Evolutionary conservation across 257 asterid species (phyloP).

Genomic region (Verbascum thapsus): DNA sequence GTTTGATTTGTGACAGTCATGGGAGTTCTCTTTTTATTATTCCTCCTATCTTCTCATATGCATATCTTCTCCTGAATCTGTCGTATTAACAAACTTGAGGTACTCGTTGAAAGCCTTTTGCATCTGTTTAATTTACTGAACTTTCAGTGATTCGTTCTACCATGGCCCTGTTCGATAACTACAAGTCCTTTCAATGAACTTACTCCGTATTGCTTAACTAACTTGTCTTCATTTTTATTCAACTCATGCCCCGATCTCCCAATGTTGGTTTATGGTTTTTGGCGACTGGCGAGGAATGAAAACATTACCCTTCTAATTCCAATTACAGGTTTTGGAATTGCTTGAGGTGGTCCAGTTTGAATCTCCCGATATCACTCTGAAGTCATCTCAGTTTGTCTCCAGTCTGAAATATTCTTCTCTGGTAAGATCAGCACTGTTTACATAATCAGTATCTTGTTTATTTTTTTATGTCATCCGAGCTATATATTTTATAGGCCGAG

Average conservation of each 20-base stretch:
- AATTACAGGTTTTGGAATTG: slow-evolving; percentile 70
- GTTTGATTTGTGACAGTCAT: background rate
- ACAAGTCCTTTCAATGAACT: background rate
- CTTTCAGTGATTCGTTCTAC: slow-evolving; percentile 9
- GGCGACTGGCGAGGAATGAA: slow-evolving; percentile 11
- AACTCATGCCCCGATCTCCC: background rate
- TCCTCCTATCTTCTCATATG: background rate
- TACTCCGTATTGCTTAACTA: background rate
- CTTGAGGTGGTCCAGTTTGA: slow-evolving; percentile 85
- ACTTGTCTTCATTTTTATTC: background rate
- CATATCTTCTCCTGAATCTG: background rate
- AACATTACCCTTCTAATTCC: slow-evolving; percentile 18
- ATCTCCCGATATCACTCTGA: slow-evolving; percentile 66
- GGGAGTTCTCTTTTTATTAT: background rate
- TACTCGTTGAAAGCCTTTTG: background rate
- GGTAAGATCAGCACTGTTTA: slow-evolving; percentile 51
- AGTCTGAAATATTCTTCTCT: slow-evolving; percentile 63
- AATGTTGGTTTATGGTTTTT: slow-evolving; percentile 6
- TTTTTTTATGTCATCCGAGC: slow-evolving; percentile 19
- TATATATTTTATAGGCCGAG: slow-evolving; percentile 62
- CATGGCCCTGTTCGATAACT: background rate
- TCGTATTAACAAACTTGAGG: background rate
- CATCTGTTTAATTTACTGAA: background rate
- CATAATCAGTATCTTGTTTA: slow-evolving; percentile 12
- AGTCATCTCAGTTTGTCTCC: slow-evolving; percentile 73